phyloP scores from a whole-genome alignment of 306 rosid genomes.

The Medicago lupulina region DNA sequence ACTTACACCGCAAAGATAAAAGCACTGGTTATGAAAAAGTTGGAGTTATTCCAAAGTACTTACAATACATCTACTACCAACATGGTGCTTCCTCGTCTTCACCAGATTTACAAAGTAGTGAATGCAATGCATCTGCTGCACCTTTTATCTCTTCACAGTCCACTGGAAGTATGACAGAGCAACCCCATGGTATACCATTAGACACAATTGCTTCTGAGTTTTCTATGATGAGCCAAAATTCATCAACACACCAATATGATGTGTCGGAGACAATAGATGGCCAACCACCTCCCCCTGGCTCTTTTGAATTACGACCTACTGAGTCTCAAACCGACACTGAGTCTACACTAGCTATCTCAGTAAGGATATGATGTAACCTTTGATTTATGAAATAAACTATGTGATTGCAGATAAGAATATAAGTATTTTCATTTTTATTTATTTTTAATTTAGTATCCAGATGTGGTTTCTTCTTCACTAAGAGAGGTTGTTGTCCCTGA shows the following conservation, averaged over 20 bases:
- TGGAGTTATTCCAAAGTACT: slow-evolving; percentile 46
- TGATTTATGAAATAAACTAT: slow-evolving; percentile 5
- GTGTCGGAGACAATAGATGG: slow-evolving; percentile 37
- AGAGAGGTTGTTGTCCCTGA: slow-evolving; percentile 47
- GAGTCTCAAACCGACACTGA: slow-evolving; percentile 40
- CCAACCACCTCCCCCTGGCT: slow-evolving; percentile 45
- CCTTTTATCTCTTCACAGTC: slow-evolving; percentile 46
- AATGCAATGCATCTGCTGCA: slow-evolving; percentile 35
- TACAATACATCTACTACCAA: slow-evolving; percentile 47
- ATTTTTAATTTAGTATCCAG: slow-evolving; percentile 52
- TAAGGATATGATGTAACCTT: slow-evolving; percentile 52
- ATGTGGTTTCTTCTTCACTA: slow-evolving; percentile 46
- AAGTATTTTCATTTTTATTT: slow-evolving; percentile 36
- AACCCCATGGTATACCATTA: slow-evolving; percentile 40
- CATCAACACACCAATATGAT: slow-evolving; percentile 41
- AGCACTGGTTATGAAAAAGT: slow-evolving; percentile 36
- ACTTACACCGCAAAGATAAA: slow-evolving; percentile 39
- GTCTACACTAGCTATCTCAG: slow-evolving; percentile 49
- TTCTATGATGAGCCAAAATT: slow-evolving; percentile 53
- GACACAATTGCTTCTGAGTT: slow-evolving; percentile 45
- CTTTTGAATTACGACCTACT: slow-evolving; percentile 44
- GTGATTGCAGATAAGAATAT: slow-evolving; percentile 41
- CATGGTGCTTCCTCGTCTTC: slow-evolving; percentile 45
- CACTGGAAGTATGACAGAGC: slow-evolving; percentile 37
- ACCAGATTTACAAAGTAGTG: slow-evolving; percentile 45